phyloP scores from a whole-genome alignment of 2,329 filamentous ascomycete species.

The Tympanopsis confertula region DNA sequence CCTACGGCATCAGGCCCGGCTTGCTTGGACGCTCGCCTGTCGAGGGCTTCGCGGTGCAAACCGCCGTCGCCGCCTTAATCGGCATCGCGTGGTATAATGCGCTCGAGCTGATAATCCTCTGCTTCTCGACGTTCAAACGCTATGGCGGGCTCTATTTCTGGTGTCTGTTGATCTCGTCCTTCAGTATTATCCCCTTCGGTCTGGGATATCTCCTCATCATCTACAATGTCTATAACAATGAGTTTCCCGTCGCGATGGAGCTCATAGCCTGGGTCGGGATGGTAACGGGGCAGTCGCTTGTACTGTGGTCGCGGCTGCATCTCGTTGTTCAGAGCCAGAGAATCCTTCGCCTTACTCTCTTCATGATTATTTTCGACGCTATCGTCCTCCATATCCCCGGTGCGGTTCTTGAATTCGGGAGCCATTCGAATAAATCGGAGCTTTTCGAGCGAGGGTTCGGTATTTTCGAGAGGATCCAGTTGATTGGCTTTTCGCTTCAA shows the following conservation, averaged over 20 bases:
- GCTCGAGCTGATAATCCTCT: slow-evolving; percentile 5
- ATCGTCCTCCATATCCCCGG: slow-evolving; percentile 39
- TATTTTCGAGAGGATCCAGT: slow-evolving; percentile 26
- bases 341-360: slow-evolving; percentile 33
- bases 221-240: slow-evolving; percentile 18
- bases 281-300: slow-evolving; percentile 43
- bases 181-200: slow-evolving; percentile 10
- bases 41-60: too few species aligned
- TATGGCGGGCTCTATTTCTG: slow-evolving; percentile 5
- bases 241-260: slow-evolving; percentile 19
- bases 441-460: background rate
- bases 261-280: slow-evolving; percentile 43
- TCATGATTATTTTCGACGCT: slow-evolving; percentile 43
- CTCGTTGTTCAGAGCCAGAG: slow-evolving; percentile 38
- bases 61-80: too few species aligned
- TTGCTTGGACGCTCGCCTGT: too few species aligned
- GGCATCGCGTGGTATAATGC: slow-evolving; percentile 5
- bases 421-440: slow-evolving; percentile 18
- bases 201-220: slow-evolving; percentile 27
- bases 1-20: too few species aligned
- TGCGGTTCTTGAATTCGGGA: slow-evolving; percentile 35
- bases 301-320: slow-evolving; percentile 48
- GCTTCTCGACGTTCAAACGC: slow-evolving; percentile 5
- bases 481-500: slow-evolving; percentile 33
- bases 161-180: slow-evolving; percentile 4